Conservation (phyloP, 371 early-diverging fungal species). For the Rhizopus delemar region DNA sequence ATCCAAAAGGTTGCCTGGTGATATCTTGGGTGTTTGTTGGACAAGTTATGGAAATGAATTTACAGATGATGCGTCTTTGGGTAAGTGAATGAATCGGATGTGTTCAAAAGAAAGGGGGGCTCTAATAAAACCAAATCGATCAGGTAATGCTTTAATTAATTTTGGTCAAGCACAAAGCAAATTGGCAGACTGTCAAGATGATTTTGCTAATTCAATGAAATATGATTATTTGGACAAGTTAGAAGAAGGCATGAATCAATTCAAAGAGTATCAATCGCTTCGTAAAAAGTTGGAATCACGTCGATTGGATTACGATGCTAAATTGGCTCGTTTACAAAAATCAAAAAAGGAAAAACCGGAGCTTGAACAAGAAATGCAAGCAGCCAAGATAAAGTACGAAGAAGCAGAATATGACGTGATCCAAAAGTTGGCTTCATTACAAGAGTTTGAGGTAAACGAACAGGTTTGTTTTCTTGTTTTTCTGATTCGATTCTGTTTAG, state of each 20-base stretch:
- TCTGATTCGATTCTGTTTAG: conserved; percentile 20
- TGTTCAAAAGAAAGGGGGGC: background rate
- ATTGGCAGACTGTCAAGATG: conserved; percentile 62
- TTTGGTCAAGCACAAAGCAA: conserved; percentile 68
- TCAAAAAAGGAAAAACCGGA: conserved; percentile 88
- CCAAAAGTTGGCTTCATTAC: conserved; percentile 65
- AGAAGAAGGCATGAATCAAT: conserved; percentile 48
- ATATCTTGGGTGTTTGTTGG: conserved; percentile 65
- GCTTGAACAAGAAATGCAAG: conserved; percentile 87
- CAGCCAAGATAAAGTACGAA: conserved; percentile 89
- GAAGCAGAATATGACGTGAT: conserved; percentile 75
- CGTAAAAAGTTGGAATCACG: conserved; percentile 87
- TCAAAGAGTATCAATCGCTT: conserved; percentile 67
- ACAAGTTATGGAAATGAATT: conserved; percentile 57
- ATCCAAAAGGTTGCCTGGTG: conserved; percentile 57
- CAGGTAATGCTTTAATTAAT: conserved; percentile 54
- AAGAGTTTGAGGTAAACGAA: conserved; percentile 65
- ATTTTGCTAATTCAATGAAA: conserved; percentile 48
- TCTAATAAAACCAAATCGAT: background rate
- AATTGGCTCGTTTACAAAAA: conserved; percentile 81
- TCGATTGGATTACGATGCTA: conserved; percentile 91
- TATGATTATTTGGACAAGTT: conserved; percentile 52
- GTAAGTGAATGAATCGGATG: conserved; percentile 30
- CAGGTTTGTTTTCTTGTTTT: background rate
- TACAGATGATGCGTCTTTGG: conserved; percentile 61